Evolutionary conservation across 176 grass and related monocot genomes (phyloP).

Genomic region (Cenchrus americanus): DNA sequence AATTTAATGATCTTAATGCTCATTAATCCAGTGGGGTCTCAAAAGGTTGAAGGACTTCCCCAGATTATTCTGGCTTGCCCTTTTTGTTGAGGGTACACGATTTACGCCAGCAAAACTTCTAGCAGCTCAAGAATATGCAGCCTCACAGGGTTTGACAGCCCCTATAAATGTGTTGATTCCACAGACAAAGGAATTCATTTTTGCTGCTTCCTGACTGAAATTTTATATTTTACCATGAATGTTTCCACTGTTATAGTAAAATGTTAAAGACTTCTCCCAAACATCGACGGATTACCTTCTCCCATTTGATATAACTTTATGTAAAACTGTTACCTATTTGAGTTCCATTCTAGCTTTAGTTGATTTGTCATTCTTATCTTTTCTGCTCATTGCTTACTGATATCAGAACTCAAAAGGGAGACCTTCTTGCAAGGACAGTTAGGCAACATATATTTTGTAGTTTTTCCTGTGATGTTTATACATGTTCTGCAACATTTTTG

Average conservation of each 20-base stretch:
- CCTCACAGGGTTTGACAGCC: slow-evolving; percentile 68
- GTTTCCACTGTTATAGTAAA: not conserved
- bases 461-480: not conserved
- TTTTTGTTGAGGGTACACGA: slow-evolving; percentile 88
- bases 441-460: slow-evolving; percentile 18
- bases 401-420: not conserved
- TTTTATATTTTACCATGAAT: not conserved
- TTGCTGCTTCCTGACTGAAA: slow-evolving; percentile 13
- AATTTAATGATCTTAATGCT: slow-evolving; percentile 1
- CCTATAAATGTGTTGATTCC: slow-evolving; percentile 93
- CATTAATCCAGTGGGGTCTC: slow-evolving; percentile 64
- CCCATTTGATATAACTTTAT: not conserved
- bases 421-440: slow-evolving; percentile 18
- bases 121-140: slow-evolving; percentile 92
- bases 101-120: slow-evolving; percentile 78
- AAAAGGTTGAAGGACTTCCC: slow-evolving; percentile 82
- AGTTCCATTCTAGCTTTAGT: not conserved
- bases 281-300: not conserved
- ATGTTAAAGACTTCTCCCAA: slow-evolving; percentile 14
- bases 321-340: not conserved
- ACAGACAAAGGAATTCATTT: slow-evolving; percentile 65
- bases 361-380: not conserved
- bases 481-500: not conserved
- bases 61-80: slow-evolving; percentile 86
- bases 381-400: slow-evolving; percentile 3